Base-by-base conservation (phyloP, 495 filamentous ascomycete genomes). In the Penicillium cinerascens region DNA sequence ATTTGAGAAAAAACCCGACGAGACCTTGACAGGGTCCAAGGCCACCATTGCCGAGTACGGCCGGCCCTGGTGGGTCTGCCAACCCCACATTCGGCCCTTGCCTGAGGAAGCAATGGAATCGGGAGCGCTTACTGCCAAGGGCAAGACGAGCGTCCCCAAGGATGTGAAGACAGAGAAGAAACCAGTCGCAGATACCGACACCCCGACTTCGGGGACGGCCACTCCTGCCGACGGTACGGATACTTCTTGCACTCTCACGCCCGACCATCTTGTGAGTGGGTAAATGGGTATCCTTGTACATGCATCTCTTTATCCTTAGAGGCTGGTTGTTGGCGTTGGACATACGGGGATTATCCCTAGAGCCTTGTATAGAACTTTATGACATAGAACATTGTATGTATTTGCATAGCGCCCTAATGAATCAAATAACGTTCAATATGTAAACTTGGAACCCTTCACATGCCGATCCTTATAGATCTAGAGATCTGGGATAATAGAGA, bases 31-130 rank as follows among this genome's bases (percentile, higher is more conserved):
- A 17, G 72, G 83, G 49, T 91, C 88, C 9, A 78, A 83, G 22
- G 79, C 79, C 25, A 82, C 85, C 1, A 85, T 92, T 25, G 80
- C 76, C 49, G 74, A 80, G 44, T 92, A 88, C 61, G 82, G 81
- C 61, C 69, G 88, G 46, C 93, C 93, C 3, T 97, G 84, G 80
- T 99, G 92, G 88, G 75, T 96, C 4, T 92, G 88, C 40, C 93
- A 99, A 71, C 90, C 93, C 3, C 88, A 97, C 58, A 78, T 96
- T 2, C 76, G 93, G 26, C 92, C 91, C 35, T 60, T 96, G 60
- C 93, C 93, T 0, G 88, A 89, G 60, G 92, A 97, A 71, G 93
- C 93, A 16, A 53, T 92, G 49, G 83, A 83, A 58, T 89, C 86
- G 59, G 93, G 93, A 3, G 84, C 85, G 36, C 75, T 97, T 61